Percentiles rank a stretch among this genome's conserved stretches.
Conservation (phyloP, 768 basidiomycete genomes). For the Cystofilobasidium macerans region DNA sequence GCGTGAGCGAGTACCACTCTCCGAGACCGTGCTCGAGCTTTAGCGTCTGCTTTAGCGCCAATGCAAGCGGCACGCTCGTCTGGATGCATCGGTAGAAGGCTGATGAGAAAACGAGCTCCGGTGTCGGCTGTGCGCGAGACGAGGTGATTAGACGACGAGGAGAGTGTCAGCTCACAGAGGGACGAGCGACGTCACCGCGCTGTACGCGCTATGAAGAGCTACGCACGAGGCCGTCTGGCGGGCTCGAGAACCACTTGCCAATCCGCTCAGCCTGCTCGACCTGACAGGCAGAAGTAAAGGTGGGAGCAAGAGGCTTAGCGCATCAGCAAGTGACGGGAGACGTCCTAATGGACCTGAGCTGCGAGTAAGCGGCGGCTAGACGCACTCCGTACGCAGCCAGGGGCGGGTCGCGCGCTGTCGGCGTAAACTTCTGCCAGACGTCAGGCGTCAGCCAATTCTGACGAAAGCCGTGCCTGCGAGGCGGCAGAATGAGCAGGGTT, state of each 20-base stretch:
- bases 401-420: conserved; percentile 37
- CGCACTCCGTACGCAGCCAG: conserved; percentile 22
- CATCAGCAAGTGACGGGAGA: neutral
- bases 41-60: conserved; percentile 26
- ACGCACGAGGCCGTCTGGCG: conserved; percentile 27
- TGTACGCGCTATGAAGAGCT: conserved; percentile 16
- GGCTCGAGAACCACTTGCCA: neutral
- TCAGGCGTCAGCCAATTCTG: conserved; percentile 37
- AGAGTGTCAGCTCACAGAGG: conserved; percentile 5
- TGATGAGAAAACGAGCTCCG: conserved; percentile 34
- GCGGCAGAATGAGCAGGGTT: neutral
- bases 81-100: conserved; percentile 39
- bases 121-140: conserved; percentile 28
- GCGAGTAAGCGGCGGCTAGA: neutral
- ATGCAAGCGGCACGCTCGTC: conserved; percentile 31
- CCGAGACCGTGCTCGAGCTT: conserved; percentile 36
- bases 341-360: neutral
- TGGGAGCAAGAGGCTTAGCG: neutral
- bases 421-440: conserved; percentile 33
- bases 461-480: neutral
- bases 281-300: neutral
- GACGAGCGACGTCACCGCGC: conserved; percentile 30
- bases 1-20: conserved; percentile 39
- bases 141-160: conserved; percentile 4
- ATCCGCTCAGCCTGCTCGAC: conserved; percentile 4